Evolutionary conservation across 1,284 basidiomycete species (phyloP).

Genomic region (Cutaneotrichosporon cutaneum): DNA sequence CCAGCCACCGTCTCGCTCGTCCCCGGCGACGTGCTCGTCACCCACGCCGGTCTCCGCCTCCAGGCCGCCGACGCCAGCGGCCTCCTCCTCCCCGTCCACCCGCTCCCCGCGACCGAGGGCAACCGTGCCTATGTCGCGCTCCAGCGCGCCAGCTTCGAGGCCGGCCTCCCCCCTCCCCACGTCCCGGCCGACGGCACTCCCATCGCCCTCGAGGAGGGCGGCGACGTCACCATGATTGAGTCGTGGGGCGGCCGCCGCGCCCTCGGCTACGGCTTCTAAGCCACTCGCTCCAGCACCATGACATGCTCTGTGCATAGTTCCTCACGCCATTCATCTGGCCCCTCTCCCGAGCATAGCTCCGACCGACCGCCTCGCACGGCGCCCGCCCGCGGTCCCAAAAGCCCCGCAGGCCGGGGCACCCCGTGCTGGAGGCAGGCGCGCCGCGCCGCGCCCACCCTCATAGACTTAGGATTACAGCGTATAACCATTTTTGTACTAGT

Average conservation of each 20-base stretch:
- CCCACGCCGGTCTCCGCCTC: constrained; percentile 35
- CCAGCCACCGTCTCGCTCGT: constrained; percentile 29
- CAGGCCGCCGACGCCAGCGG: constrained; percentile 16
- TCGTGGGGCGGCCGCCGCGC: constrained; percentile 36
- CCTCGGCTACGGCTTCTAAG: constrained; percentile 37
- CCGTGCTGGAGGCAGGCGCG: no score
- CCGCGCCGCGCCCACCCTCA: no score
- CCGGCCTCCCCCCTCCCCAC: constrained; percentile 40
- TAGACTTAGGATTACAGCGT: background rate
- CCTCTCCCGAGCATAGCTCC: background rate
- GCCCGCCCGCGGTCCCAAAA: background rate
- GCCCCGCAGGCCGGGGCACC: no score
- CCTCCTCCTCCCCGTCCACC: constrained; percentile 39
- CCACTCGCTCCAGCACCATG: background rate
- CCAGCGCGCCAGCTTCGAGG: constrained; percentile 42
- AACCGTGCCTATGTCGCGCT: constrained; percentile 28
- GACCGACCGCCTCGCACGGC: no score
- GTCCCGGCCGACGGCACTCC: constrained; percentile 20
- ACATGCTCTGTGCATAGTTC: background rate
- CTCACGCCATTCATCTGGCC: constrained; percentile 2
- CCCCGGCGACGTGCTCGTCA: constrained; percentile 44
- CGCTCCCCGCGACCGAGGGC: constrained; percentile 26
- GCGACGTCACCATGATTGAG: constrained; percentile 24
- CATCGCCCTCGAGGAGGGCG: constrained; percentile 34
- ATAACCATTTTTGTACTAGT: background rate